Evolutionary conservation across 495 filamentous ascomycete species (phyloP).

Genomic region (Talaromyces adpressus): DNA sequence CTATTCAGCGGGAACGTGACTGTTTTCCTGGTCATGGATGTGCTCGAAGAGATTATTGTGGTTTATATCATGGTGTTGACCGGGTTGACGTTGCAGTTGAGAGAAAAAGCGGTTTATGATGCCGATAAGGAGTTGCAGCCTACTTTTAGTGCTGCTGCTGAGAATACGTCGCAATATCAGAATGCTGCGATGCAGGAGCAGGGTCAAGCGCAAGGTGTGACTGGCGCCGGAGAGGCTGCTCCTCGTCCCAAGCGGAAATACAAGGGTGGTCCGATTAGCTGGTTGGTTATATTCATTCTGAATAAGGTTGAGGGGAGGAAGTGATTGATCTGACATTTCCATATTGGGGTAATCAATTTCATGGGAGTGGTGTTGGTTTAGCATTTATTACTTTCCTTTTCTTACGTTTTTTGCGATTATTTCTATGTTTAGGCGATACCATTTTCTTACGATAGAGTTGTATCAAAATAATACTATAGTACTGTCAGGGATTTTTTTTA

Average conservation of each 20-base stretch:
- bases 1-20: constrained; percentile 26
- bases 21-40: constrained; percentile 27
- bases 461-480: not conserved
- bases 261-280: not conserved
- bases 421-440: not conserved
- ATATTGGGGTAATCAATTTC: not conserved
- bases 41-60: constrained; percentile 32
- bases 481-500: not conserved
- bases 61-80: constrained; percentile 21
- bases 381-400: constrained; percentile 1
- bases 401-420: not conserved
- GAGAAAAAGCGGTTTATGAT: not conserved
- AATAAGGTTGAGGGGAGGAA: constrained; percentile 1
- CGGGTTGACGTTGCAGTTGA: constrained; percentile 24
- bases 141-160: not conserved
- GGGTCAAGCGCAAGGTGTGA: not conserved
- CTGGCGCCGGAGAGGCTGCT: not conserved
- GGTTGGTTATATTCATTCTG: constrained; percentile 1
- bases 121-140: not conserved
- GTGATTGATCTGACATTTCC: not conserved
- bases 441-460: not conserved
- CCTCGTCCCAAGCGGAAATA: not conserved
- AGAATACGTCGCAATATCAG: not conserved
- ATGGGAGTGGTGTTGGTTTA: not conserved
- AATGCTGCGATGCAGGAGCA: not conserved